Conservation (phyloP, 2,329 filamentous ascomycete genomes). For the Chaetomium sp. region DNA sequence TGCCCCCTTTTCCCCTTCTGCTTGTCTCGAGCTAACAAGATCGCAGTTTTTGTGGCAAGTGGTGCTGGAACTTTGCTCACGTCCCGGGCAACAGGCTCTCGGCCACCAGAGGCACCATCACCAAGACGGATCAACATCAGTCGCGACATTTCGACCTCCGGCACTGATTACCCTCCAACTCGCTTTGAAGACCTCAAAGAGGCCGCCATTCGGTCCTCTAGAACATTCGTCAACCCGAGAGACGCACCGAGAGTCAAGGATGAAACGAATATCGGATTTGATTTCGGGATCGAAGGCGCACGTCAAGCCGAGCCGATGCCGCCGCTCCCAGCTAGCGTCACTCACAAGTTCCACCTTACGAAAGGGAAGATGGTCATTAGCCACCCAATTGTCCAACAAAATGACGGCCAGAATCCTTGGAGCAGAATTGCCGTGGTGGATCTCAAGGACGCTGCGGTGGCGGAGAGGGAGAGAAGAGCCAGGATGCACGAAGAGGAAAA, state of each 20-base stretch:
- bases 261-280: conserved; percentile 31
- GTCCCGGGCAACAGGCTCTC: conserved; percentile 36
- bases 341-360: conserved; percentile 36
- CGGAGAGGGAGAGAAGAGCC: conserved; percentile 50
- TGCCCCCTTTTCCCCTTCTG: neutral
- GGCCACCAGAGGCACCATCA: conserved; percentile 46
- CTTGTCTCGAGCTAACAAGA: conserved; percentile 26
- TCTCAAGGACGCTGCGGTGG: conserved; percentile 50
- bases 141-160: conserved; percentile 47
- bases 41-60: conserved; percentile 45
- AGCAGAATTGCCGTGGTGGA: conserved; percentile 53
- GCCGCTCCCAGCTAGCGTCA: conserved; percentile 41
- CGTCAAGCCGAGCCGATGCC: conserved; percentile 43
- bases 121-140: conserved; percentile 42
- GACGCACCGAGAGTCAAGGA: conserved; percentile 37
- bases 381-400: conserved; percentile 49
- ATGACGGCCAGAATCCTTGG: conserved; percentile 45
- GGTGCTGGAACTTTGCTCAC: conserved; percentile 42
- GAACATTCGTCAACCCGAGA: conserved; percentile 43
- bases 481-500: conserved; percentile 39
- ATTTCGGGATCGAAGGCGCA: conserved; percentile 40
- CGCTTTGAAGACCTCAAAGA: conserved; percentile 55
- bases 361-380: conserved; percentile 51
- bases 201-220: conserved; percentile 43
- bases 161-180: conserved; percentile 49